Evolutionary conservation across 805 yeast species (phyloP).

Genomic region (Starmerella geochares): DNA sequence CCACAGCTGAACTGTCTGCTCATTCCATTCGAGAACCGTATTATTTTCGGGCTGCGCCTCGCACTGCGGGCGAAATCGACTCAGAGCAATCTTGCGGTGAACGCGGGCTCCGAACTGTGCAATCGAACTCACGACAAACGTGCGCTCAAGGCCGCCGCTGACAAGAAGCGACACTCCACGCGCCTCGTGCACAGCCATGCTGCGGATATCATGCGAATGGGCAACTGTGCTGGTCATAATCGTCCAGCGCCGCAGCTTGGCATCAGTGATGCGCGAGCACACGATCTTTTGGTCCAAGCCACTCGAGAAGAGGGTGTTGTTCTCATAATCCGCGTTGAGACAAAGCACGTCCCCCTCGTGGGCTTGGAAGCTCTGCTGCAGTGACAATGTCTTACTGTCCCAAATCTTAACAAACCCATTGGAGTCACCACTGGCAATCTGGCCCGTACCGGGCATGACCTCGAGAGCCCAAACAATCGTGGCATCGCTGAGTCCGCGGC

Average conservation of each 20-base stretch:
- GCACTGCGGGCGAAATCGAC: conserved; percentile 51
- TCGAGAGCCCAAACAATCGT: conserved; percentile 84
- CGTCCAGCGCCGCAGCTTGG: conserved; percentile 51
- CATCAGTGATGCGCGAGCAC: conserved; percentile 48
- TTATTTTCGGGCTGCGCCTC: conserved; percentile 35
- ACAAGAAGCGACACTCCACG: conserved; percentile 50
- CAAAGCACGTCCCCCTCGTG: conserved; percentile 90
- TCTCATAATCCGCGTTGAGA: conserved; percentile 36
- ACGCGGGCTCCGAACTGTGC: conserved; percentile 59
- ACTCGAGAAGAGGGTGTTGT: conserved; percentile 65
- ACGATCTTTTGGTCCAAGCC: conserved; percentile 91
- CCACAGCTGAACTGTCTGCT: conserved; percentile 77
- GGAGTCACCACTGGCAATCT: conserved; percentile 91
- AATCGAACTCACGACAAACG: conserved; percentile 46
- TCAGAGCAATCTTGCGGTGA: conserved; percentile 54
- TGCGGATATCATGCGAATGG: conserved; percentile 76
- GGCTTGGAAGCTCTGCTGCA: conserved; percentile 67
- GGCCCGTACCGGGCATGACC: conserved; percentile 50
- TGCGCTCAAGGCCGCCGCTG: conserved; percentile 38
- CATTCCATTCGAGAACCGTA: conserved; percentile 67
- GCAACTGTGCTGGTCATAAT: conserved; percentile 63
- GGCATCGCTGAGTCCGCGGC: conserved; percentile 40
- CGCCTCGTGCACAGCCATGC: conserved; percentile 61
- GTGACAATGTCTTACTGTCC: conserved; percentile 69
- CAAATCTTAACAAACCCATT: conserved; percentile 90